Conservation (phyloP, 768 basidiomycete species). For the Holtermannia corniformis region DNA sequence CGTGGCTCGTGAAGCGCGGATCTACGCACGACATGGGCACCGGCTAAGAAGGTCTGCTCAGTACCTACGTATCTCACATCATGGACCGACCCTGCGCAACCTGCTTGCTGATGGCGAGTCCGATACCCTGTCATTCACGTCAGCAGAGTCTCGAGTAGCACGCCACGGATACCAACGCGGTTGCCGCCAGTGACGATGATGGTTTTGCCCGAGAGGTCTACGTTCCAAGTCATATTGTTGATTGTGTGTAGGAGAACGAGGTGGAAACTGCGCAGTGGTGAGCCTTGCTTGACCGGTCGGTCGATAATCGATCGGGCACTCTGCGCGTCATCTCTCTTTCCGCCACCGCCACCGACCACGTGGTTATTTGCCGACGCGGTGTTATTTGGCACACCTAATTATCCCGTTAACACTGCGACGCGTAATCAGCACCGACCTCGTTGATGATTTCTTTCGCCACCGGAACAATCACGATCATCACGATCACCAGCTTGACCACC, state of each 20-base stretch:
- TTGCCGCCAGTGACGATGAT: slow-evolving; percentile 31
- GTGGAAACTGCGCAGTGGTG: too few species aligned
- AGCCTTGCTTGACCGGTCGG: too few species aligned
- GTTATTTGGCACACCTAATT: too few species aligned
- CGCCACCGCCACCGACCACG: too few species aligned
- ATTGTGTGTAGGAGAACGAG: too few species aligned
- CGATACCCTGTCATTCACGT: slow-evolving; percentile 18
- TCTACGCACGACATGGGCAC: slow-evolving; percentile 21
- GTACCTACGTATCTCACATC: not conserved
- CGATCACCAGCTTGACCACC: not conserved
- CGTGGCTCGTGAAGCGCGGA: not conserved
- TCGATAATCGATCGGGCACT: too few species aligned
- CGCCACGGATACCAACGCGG: slow-evolving; percentile 10
- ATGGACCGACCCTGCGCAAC: slow-evolving; percentile 21
- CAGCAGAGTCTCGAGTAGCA: not conserved
- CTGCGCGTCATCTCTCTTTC: too few species aligned
- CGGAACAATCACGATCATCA: not conserved
- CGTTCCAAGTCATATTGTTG: slow-evolving; percentile 23
- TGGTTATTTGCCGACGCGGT: too few species aligned
- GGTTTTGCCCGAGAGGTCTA: slow-evolving; percentile 28
- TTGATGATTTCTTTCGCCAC: not conserved
- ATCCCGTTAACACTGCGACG: not conserved
- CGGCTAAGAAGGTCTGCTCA: slow-evolving; percentile 11
- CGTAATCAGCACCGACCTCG: too few species aligned
- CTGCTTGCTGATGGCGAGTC: slow-evolving; percentile 20